Conservation (phyloP, 371 early-diverging fungal species). For the Quaeritorhiza haematococci region DNA sequence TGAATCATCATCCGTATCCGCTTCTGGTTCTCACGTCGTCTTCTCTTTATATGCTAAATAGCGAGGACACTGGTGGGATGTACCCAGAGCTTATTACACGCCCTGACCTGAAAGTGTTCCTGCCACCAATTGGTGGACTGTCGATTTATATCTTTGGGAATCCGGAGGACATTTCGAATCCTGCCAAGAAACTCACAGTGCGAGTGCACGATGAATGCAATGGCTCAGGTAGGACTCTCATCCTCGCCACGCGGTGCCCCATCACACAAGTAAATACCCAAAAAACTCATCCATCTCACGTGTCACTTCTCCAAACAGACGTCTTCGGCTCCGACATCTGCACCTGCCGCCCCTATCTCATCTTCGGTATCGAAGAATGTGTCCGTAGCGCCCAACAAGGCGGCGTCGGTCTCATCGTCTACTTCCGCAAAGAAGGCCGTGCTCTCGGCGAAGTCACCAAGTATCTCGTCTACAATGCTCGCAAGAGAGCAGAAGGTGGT, state of each 20-base stretch:
- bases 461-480: slow-evolving; percentile 92
- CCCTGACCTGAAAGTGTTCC: slow-evolving; percentile 87
- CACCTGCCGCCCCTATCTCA: slow-evolving; percentile 92
- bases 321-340: slow-evolving; percentile 79
- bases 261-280: too few relatives aligned
- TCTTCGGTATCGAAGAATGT: slow-evolving; percentile 88
- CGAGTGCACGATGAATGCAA: slow-evolving; percentile 73
- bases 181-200: slow-evolving; percentile 76
- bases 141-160: slow-evolving; percentile 92
- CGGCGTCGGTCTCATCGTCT: slow-evolving; percentile 90
- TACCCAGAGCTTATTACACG: slow-evolving; percentile 93
- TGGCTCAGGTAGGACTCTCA: too few relatives aligned
- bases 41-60: slow-evolving; percentile 1
- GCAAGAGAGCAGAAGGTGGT: slow-evolving; percentile 80
- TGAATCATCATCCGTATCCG: not conserved
- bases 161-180: slow-evolving; percentile 72
- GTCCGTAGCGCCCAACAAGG: slow-evolving; percentile 88
- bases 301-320: slow-evolving; percentile 70
- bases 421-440: slow-evolving; percentile 91
- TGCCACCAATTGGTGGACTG: slow-evolving; percentile 93
- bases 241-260: too few relatives aligned
- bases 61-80: slow-evolving; percentile 81
- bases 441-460: slow-evolving; percentile 95
- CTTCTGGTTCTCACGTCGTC: slow-evolving; percentile 43
- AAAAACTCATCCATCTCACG: slow-evolving; percentile 1